Conservation (phyloP, 1,139 yeast species). For the Meyerozyma athensensis region DNA sequence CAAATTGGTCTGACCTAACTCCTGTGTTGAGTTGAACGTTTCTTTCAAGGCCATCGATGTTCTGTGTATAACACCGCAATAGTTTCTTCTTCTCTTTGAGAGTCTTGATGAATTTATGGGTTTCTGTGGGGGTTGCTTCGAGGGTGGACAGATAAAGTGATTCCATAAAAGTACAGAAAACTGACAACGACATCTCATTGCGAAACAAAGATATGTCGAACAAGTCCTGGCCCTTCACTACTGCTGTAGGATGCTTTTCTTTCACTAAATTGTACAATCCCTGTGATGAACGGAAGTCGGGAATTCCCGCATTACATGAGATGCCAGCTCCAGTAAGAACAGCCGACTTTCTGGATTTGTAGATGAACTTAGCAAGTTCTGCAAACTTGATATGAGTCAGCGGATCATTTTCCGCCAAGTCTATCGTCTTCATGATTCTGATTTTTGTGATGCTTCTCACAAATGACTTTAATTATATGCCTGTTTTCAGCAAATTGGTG, state of each 20-base stretch:
- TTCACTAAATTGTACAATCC: constrained; percentile 80
- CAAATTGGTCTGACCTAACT: constrained; percentile 29
- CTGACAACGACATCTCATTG: constrained; percentile 53
- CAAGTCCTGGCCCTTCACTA: constrained; percentile 80
- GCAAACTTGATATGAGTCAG: constrained; percentile 26
- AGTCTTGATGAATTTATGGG: constrained; percentile 71
- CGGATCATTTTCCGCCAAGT: constrained; percentile 17
- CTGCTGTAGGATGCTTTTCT: constrained; percentile 53
- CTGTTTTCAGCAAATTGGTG: not conserved
- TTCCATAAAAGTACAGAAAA: constrained; percentile 82
- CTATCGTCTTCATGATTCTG: constrained; percentile 32
- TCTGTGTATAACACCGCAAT: constrained; percentile 79
- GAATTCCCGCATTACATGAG: constrained; percentile 94
- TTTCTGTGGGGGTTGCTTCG: constrained; percentile 72
- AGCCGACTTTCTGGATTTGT: constrained; percentile 47
- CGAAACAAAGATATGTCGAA: constrained; percentile 82
- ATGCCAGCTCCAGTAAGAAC: constrained; percentile 92
- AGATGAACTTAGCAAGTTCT: constrained; percentile 39
- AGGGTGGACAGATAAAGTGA: constrained; percentile 59
- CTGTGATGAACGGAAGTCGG: constrained; percentile 82
- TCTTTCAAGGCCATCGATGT: constrained; percentile 47
- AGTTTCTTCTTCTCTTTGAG: constrained; percentile 65
- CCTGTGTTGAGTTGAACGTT: constrained; percentile 43
- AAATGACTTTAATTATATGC: not conserved
- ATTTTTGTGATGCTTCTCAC: not conserved